phyloP scores from a whole-genome alignment of 1,284 basidiomycete species.

The Ustilago lituana region DNA sequence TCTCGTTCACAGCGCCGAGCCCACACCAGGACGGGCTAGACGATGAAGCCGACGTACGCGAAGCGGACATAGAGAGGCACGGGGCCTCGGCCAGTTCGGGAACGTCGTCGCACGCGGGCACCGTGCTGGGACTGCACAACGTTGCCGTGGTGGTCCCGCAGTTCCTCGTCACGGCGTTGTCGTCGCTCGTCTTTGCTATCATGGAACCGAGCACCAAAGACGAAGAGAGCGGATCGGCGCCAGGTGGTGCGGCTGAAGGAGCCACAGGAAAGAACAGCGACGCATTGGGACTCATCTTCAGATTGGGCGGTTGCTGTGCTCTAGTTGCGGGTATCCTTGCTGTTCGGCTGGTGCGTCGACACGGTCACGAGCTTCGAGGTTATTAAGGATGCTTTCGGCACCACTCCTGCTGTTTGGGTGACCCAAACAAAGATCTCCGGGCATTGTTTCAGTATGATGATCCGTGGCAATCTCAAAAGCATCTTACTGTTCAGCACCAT shows the following conservation, averaged over 20 bases:
- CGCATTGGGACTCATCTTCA: slow-evolving; percentile 8
- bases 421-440: too few species aligned
- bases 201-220: slow-evolving; percentile 16
- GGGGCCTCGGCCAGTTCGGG: too few species aligned
- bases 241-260: too few species aligned
- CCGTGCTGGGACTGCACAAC: slow-evolving; percentile 87
- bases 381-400: too few species aligned
- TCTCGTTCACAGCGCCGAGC: slow-evolving; percentile 20
- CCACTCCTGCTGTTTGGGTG: too few species aligned
- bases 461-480: too few species aligned
- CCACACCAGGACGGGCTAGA: too few species aligned
- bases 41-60: too few species aligned
- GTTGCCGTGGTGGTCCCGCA: slow-evolving; percentile 53
- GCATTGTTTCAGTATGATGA: too few species aligned
- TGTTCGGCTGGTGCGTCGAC: slow-evolving; percentile 8
- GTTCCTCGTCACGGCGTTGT: slow-evolving; percentile 77
- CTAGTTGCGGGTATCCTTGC: slow-evolving; percentile 8
- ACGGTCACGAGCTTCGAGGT: slow-evolving; percentile 25
- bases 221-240: background rate
- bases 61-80: too few species aligned
- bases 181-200: slow-evolving; percentile 73
- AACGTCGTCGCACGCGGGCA: slow-evolving; percentile 75
- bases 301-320: slow-evolving; percentile 7
- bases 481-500: too few species aligned
- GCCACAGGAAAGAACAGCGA: background rate